Evolutionary conservation across 1,284 basidiomycete genomes (phyloP), one percentile per base, ranked within the genome.

Genomic region (Marasmius sp.): DNA sequence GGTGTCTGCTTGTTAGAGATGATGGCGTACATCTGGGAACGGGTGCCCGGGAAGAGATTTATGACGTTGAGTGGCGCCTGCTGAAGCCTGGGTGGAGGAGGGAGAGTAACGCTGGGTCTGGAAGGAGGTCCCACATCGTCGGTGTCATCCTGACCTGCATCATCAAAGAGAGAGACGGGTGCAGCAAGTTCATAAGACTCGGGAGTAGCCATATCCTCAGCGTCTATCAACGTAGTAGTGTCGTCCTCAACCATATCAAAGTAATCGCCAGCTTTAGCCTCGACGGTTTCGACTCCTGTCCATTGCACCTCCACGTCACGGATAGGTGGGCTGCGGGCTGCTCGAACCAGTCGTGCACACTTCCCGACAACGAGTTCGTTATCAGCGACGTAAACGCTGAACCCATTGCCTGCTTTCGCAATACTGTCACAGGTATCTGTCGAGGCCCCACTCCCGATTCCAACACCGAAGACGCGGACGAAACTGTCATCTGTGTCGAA

Each of bases 11-110:
- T 12, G 8, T 39, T 41, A 1, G 16, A 41, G 37, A 59, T 41
- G 34, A 61, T 50, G 33, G 60, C 60, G 37, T 58, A 61, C 8
- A 61, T 39, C 33, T 61, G 56, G n/a, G 55, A 50, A n/a, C 55
- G 38, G 1, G 60, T 51, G 11, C 36, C 60, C 11, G 56, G 56
- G 45, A 58, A 57, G 3, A 58, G 22, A 34, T 34, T 41, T n/a
- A 11, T n/a, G 4, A 58, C 37, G 6, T 27, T 12, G 9, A 58
- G 47, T 22, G 60, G 60, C 16, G 60, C 27, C 45, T 58, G 55
- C 45, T 61, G 56, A 36, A 61, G 58, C 39, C 6, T 18, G 2
- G 54, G 49, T 7, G 60, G 55, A n/a, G 48, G 48, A 14, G 48
- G 47, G 34, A 52, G 60, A 41, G 22, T 49, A 18, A 51, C 20